Evolutionary conservation across 768 basidiomycete species (phyloP), one percentile per base, ranked within the genome.

Genomic region (Leucocoprinus sp.): DNA sequence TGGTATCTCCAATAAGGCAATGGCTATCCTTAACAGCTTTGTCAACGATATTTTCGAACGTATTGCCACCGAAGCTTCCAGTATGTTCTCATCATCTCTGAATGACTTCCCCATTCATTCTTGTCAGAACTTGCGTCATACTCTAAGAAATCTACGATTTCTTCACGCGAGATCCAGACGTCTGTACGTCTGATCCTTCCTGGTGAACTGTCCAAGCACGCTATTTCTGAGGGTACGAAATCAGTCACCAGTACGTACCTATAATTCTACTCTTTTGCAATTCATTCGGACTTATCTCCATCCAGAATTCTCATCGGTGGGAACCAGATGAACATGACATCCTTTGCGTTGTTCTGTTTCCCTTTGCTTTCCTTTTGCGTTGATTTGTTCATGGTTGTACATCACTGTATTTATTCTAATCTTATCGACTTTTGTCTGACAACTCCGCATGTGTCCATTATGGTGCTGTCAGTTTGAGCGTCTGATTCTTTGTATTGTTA

Each of bases 91-190:
- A 18, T 15, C 4, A 1, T 9, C 33, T 6, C 22, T 18, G 19
- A n/a, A 1, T 31, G 11, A 7, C 26, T 43, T 38, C 37, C 51
- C 8, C 52, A 42, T 42, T 45, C 40, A 45, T 8, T 37, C 19
- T 50, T 47, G 50, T 43, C 56, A 91, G 88, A 95, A 69, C 91
- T 98, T 59, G 92, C 93, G 45, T 79, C 90, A 1, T 98, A 98
- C 76, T 96, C 93, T 45, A 95, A 97, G 80, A 95, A 96, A 69
- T 96, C 95, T 2, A 97, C 95, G 35, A 98, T 98, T 64, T 95
- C 93, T 15, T 96, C 92, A 18, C 88, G 95, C 49, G 95, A 98
- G 68, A 98, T 98, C 60, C 95, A 97, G 68, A 98, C 95, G 23
- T 77, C 89, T 31, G 93, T 96, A 41, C 86, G 93, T 47, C 76